Conservation (phyloP, 805 yeast genomes). For the Metschnikowia baotianmanensis region DNA sequence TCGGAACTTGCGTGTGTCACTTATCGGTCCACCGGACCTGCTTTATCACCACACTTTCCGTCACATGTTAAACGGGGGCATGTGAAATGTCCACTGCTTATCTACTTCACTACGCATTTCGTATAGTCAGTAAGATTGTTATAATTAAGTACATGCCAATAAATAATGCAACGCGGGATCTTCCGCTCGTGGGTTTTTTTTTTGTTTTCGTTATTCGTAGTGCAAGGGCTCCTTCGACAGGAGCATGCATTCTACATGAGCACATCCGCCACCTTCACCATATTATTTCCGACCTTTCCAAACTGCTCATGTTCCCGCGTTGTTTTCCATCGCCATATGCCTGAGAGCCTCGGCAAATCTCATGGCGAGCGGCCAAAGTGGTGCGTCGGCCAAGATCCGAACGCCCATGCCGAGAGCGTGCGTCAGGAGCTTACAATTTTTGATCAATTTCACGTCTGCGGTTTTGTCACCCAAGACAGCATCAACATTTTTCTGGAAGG, state of each 20-base stretch:
- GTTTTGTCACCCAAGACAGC: conserved; percentile 1
- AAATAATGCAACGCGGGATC: no score
- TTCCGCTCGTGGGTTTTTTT: no score
- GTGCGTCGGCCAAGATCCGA: conserved; percentile 77
- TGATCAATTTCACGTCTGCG: conserved; percentile 15
- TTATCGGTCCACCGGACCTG: no score
- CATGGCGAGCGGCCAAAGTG: conserved; percentile 81
- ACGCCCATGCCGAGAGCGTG: conserved; percentile 67
- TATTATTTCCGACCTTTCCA: neutral
- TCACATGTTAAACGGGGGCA: no score
- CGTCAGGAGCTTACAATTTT: conserved; percentile 51
- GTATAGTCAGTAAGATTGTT: no score
- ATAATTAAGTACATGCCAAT: no score
- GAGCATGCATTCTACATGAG: neutral
- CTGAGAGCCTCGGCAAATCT: conserved; percentile 78
- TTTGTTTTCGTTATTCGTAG: no score
- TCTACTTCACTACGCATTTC: no score
- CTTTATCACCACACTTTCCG: no score
- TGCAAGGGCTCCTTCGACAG: no score
- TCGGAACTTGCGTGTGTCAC: no score
- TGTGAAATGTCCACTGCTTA: no score
- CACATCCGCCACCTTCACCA: neutral
- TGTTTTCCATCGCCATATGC: conserved; percentile 39
- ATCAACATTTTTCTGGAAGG: conserved; percentile 15
- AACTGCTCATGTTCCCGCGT: neutral